Conservation (phyloP, 345 rosid genomes). For the Bretschneidera sinensis region DNA sequence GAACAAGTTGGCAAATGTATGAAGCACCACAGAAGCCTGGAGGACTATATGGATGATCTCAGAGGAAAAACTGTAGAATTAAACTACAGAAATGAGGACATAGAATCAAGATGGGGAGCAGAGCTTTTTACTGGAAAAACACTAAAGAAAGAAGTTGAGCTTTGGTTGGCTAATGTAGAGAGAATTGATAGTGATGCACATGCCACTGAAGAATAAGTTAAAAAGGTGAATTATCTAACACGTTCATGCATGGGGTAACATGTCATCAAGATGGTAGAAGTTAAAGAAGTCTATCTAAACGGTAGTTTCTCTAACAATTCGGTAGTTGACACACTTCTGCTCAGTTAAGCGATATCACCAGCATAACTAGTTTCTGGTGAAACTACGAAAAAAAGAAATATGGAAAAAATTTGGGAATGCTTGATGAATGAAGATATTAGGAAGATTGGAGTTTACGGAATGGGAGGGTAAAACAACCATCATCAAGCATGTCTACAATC, state of each 20-base stretch:
- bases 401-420: background rate
- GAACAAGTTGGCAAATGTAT: too few relatives aligned
- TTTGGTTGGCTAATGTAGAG: slow-evolving; percentile 9
- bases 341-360: background rate
- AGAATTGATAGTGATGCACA: background rate
- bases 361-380: slow-evolving; percentile 2
- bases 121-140: slow-evolving; percentile 1
- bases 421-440: background rate
- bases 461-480: slow-evolving; percentile 22
- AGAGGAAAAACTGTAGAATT: too few relatives aligned
- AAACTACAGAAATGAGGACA: too few relatives aligned
- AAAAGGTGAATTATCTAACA: background rate
- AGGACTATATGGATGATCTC: too few relatives aligned
- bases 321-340: background rate
- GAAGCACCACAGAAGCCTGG: too few relatives aligned
- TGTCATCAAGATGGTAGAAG: slow-evolving; percentile 3
- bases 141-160: slow-evolving; percentile 6
- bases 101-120: background rate
- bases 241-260: background rate
- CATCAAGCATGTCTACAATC: slow-evolving; percentile 10
- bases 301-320: background rate
- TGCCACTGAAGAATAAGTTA: background rate
- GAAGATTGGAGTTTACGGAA: slow-evolving; percentile 19
- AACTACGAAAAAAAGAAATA: background rate
- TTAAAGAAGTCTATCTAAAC: background rate